Percentiles rank a stretch among this genome's conserved stretches.
These are phyloP conservation scores for Suillus cothurnatus DNA, from an alignment of 768 basidiomycete genomes.

Conservation along the genomic window DNA sequence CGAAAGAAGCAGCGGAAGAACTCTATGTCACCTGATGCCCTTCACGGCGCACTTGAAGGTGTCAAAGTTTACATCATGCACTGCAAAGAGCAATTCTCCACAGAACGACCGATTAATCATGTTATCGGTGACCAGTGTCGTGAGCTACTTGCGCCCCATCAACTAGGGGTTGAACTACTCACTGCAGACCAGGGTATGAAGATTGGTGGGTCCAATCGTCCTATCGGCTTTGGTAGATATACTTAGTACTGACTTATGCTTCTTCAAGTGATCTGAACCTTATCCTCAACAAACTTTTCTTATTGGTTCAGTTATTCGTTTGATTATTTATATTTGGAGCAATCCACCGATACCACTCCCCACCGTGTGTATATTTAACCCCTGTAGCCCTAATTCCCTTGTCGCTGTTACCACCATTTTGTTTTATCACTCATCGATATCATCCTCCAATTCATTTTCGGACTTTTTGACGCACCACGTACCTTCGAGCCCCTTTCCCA, in stretches of 20 bases:
- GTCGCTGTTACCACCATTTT: not conserved
- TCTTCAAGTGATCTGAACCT: slow-evolving; percentile 38
- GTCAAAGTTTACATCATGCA: slow-evolving; percentile 81
- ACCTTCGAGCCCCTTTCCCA: slow-evolving; percentile 4
- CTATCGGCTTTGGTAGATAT: slow-evolving; percentile 1
- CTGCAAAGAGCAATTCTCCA: slow-evolving; percentile 75
- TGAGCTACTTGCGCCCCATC: slow-evolving; percentile 56
- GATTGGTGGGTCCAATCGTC: slow-evolving; percentile 57
- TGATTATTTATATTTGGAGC: slow-evolving; percentile 16
- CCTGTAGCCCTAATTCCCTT: slow-evolving; percentile 40
- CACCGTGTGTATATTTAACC: slow-evolving; percentile 36
- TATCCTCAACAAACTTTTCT: not conserved
- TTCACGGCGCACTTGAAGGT: slow-evolving; percentile 56
- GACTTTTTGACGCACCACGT: not conserved
- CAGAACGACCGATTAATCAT: slow-evolving; percentile 55
- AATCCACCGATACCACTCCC: slow-evolving; percentile 21
- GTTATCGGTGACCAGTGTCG: slow-evolving; percentile 77
- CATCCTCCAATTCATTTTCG: not conserved
- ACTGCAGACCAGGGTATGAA: slow-evolving; percentile 80
- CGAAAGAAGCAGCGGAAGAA: slow-evolving; percentile 43
- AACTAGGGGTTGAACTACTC: slow-evolving; percentile 72
- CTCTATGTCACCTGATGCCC: slow-evolving; percentile 42
- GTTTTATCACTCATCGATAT: slow-evolving; percentile 5
- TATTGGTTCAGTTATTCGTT: slow-evolving; percentile 14
- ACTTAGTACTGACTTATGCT: not conserved